Conservation (phyloP, 345 rosid species). For the Linum usitatissimum region DNA sequence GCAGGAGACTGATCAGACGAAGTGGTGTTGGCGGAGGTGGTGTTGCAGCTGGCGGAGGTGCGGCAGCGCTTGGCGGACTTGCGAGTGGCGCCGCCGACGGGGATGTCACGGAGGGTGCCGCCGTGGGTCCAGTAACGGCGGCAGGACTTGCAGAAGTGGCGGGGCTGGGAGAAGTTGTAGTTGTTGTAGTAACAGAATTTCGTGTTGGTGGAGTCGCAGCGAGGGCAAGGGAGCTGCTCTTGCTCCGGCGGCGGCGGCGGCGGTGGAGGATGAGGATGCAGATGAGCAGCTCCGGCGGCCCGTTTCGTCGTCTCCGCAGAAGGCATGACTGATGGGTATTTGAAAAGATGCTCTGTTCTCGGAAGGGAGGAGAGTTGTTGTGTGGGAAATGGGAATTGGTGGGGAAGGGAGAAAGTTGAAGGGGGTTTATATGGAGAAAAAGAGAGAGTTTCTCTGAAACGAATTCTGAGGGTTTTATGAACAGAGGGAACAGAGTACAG, state of each 20-base stretch:
- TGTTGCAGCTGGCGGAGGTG: constrained; percentile 16
- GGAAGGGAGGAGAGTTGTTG: background rate
- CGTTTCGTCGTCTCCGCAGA: background rate
- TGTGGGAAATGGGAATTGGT: background rate
- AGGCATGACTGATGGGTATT: background rate
- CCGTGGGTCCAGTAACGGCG: constrained; percentile 99
- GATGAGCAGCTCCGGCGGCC: constrained; percentile 13
- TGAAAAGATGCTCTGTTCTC: background rate
- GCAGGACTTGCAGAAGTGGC: constrained; percentile 92
- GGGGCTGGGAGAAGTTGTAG: constrained; percentile 98
- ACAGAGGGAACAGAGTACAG: constrained; percentile 12
- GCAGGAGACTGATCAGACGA: constrained; percentile 19
- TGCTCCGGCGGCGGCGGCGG: constrained; percentile 52
- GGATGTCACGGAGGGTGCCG: constrained; percentile 90
- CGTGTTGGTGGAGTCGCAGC: constrained; percentile 81
- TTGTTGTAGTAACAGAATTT: constrained; percentile 96
- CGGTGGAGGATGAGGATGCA: background rate
- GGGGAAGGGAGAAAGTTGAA: background rate
- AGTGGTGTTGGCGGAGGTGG: constrained; percentile 8
- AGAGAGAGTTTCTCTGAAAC: constrained; percentile 17
- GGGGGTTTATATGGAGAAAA: constrained; percentile 21
- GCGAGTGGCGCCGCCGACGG: constrained; percentile 85
- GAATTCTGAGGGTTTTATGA: constrained; percentile 32
- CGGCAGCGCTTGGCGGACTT: constrained; percentile 82
- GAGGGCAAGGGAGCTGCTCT: constrained; percentile 89